These are phyloP conservation scores for Botrytis deweyae DNA, from an alignment of 2,329 filamentous ascomycete genomes.

Conservation along the genomic window DNA sequence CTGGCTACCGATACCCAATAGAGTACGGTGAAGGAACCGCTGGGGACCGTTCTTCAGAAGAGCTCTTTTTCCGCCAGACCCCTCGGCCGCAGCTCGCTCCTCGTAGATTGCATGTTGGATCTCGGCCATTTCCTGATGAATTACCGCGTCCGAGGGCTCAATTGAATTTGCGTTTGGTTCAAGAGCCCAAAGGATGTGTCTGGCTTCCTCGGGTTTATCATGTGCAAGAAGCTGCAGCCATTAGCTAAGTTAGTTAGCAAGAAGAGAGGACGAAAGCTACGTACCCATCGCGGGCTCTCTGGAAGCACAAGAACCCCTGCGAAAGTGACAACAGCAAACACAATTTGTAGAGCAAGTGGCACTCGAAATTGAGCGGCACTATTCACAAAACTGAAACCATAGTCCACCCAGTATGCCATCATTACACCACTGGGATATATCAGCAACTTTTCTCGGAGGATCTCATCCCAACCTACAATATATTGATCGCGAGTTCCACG, in stretches of 20 bases:
- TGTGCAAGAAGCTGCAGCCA: constrained; percentile 43
- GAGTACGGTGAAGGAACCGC: constrained; percentile 52
- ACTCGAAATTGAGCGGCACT: constrained; percentile 57
- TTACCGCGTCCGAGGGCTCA: constrained; percentile 50
- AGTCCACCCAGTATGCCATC: constrained; percentile 55
- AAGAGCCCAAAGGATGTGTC: constrained; percentile 46
- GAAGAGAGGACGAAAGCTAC: too few relatives aligned
- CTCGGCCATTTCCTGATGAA: constrained; percentile 51
- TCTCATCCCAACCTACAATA: constrained; percentile 35
- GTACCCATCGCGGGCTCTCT: constrained; percentile 48
- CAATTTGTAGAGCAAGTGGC: constrained; percentile 57
- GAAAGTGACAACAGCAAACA: constrained; percentile 61
- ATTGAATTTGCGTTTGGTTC: constrained; percentile 34
- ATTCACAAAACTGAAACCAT: constrained; percentile 53
- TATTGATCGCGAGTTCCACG: constrained; percentile 60
- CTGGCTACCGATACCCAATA: constrained; percentile 51
- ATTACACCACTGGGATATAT: constrained; percentile 40
- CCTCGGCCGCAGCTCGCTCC: constrained; percentile 29
- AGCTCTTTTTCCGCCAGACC: constrained; percentile 40
- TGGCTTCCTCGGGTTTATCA: constrained; percentile 46
- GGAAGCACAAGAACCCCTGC: constrained; percentile 52
- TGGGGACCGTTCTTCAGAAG: constrained; percentile 52
- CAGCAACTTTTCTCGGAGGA: too few relatives aligned
- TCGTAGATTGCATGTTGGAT: constrained; percentile 65
- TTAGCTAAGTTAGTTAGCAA: too few relatives aligned